Evolutionary conservation across 1,139 yeast species (phyloP).

Genomic region (Torulaspora globosa): DNA sequence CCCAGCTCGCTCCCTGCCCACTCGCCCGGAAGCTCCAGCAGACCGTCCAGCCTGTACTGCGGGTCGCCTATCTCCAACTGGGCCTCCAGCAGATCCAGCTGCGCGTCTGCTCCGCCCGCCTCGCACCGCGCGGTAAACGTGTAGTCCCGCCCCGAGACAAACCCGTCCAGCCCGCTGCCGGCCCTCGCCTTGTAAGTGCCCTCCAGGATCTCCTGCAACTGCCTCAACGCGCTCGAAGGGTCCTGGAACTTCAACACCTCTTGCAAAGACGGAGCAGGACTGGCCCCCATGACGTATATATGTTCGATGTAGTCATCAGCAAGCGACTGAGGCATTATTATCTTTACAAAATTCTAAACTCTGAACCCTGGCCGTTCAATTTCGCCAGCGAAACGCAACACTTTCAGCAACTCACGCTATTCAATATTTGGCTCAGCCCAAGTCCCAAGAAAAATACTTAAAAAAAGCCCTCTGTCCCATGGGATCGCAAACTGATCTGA

Average conservation of each 20-base stretch:
- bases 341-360: not conserved
- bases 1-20: not conserved
- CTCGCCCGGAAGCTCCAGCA: not conserved
- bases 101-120: conserved; percentile 3
- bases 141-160: not conserved
- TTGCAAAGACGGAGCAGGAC: conserved; percentile 5
- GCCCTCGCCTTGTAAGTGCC: not conserved
- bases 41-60: not conserved
- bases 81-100: conserved; percentile 4
- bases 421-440: no score
- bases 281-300: not conserved
- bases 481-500: not conserved
- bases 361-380: no score
- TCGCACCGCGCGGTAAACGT: not conserved
- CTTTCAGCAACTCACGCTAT: no score
- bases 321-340: not conserved
- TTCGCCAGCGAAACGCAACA: no score
- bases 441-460: no score
- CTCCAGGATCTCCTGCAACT: conserved; percentile 9
- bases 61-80: not conserved
- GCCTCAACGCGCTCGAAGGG: conserved; percentile 6
- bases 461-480: no score
- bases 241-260: conserved; percentile 9
- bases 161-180: no score
- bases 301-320: not conserved